Conservation (phyloP, 2,329 filamentous ascomycete genomes). For the Bertia moriformis region DNA sequence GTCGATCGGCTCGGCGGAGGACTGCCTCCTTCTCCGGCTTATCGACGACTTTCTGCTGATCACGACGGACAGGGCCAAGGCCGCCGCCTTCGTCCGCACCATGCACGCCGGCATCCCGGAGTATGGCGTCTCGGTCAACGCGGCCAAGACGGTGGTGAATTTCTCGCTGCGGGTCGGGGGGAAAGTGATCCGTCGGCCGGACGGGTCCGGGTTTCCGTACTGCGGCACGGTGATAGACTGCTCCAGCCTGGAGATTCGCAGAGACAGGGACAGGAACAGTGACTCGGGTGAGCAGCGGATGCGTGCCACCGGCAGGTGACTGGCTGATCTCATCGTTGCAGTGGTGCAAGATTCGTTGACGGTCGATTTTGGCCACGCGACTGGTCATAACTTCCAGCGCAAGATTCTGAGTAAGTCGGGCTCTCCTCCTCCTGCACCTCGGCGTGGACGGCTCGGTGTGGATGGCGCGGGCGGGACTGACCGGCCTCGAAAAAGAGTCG, state of each 20-base stretch:
- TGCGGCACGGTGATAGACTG: slow-evolving; percentile 48
- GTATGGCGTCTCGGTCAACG: slow-evolving; percentile 45
- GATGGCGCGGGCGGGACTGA: too few species aligned
- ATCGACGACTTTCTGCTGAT: slow-evolving; percentile 56
- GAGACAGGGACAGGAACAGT: slow-evolving; percentile 31
- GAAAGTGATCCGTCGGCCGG: slow-evolving; percentile 21
- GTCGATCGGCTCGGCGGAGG: too few species aligned
- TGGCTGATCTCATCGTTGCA: slow-evolving; percentile 8
- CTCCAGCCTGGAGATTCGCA: slow-evolving; percentile 39
- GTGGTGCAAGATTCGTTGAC: neutral
- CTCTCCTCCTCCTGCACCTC: too few species aligned
- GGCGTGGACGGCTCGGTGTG: too few species aligned
- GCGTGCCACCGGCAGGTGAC: too few species aligned
- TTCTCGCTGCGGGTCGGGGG: slow-evolving; percentile 37
- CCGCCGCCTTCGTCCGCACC: slow-evolving; percentile 36
- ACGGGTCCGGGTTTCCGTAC: slow-evolving; percentile 35
- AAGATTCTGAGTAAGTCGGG: neutral
- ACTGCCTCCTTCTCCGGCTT: slow-evolving; percentile 43
- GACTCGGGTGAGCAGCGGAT: too few species aligned
- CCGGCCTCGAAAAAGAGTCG: too few species aligned
- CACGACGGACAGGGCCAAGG: slow-evolving; percentile 32
- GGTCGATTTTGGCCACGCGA: neutral
- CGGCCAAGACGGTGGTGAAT: slow-evolving; percentile 46
- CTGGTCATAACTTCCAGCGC: neutral
- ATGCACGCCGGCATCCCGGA: slow-evolving; percentile 45